phyloP scores from a whole-genome alignment of 208 protist species.

The Leishmania tropica region DNA sequence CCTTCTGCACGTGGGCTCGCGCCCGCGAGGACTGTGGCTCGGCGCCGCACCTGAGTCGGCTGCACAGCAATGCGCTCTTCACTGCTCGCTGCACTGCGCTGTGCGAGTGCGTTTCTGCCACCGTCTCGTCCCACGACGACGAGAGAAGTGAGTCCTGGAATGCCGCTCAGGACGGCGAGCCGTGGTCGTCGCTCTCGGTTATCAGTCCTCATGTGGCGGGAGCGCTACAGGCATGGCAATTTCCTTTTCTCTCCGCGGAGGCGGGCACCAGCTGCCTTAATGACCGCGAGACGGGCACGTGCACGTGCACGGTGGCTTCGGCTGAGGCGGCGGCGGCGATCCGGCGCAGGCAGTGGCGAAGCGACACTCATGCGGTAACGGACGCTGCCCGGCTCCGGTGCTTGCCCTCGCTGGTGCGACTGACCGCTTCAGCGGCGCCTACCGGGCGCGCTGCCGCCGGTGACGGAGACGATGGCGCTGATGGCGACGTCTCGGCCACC shows the following conservation, averaged over 20 bases:
- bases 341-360: neutral
- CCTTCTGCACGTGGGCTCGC: conserved; percentile 36
- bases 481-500: neutral
- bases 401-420: conserved; percentile 16
- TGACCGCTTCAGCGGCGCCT: conserved; percentile 16
- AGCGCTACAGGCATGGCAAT: conserved; percentile 9
- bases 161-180: neutral
- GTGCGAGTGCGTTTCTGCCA: conserved; percentile 11
- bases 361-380: neutral
- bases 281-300: neutral
- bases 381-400: neutral
- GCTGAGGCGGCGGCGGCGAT: neutral
- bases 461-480: neutral
- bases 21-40: conserved; percentile 43
- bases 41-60: conserved; percentile 41
- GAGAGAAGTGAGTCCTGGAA: neutral
- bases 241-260: neutral
- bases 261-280: neutral
- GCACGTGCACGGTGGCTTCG: neutral
- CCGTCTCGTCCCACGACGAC: neutral
- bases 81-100: conserved; percentile 29
- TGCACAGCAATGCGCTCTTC: conserved; percentile 74
- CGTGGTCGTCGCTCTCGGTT: neutral
- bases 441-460: neutral
- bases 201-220: conserved; percentile 14